Conservation (phyloP, 2,329 filamentous ascomycete genomes). For the Proliferodiscus dingleyae region DNA sequence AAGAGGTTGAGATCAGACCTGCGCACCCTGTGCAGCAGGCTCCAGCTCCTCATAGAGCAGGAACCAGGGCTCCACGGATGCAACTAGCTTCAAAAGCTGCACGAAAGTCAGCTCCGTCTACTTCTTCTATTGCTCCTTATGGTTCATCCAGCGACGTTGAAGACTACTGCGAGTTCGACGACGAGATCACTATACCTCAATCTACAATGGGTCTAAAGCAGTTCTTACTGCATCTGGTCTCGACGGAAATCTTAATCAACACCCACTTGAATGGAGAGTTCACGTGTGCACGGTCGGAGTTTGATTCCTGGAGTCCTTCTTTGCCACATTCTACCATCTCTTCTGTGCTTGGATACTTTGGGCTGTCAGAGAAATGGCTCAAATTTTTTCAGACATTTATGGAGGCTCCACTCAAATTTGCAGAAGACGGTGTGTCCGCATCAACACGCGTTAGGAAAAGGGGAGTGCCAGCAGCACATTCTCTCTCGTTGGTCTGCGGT, state of each 20-base stretch:
- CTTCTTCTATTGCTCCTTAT: neutral
- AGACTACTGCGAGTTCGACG: slow-evolving; percentile 15
- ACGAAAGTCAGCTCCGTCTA: slow-evolving; percentile 32
- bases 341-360: slow-evolving; percentile 53
- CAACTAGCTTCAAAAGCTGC: slow-evolving; percentile 93
- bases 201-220: slow-evolving; percentile 48
- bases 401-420: slow-evolving; percentile 54
- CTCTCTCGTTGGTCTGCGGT: slow-evolving; percentile 54
- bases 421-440: slow-evolving; percentile 43
- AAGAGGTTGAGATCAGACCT: slow-evolving; percentile 21
- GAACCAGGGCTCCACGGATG: slow-evolving; percentile 74
- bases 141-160: neutral
- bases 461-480: slow-evolving; percentile 56
- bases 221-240: slow-evolving; percentile 50
- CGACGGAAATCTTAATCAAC: slow-evolving; percentile 50
- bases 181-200: slow-evolving; percentile 9
- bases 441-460: slow-evolving; percentile 43
- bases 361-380: slow-evolving; percentile 52
- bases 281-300: slow-evolving; percentile 52
- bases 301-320: slow-evolving; percentile 51
- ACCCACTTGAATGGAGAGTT: slow-evolving; percentile 46
- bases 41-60: too few species aligned
- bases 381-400: slow-evolving; percentile 57
- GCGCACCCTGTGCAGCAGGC: slow-evolving; percentile 4
- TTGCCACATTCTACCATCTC: slow-evolving; percentile 58